A percentile compares a stretch with the other conserved stretches of the same genome.
Conservation (phyloP, 2,329 filamentous ascomycete genomes). For the Gaeumannomyces sp. region DNA sequence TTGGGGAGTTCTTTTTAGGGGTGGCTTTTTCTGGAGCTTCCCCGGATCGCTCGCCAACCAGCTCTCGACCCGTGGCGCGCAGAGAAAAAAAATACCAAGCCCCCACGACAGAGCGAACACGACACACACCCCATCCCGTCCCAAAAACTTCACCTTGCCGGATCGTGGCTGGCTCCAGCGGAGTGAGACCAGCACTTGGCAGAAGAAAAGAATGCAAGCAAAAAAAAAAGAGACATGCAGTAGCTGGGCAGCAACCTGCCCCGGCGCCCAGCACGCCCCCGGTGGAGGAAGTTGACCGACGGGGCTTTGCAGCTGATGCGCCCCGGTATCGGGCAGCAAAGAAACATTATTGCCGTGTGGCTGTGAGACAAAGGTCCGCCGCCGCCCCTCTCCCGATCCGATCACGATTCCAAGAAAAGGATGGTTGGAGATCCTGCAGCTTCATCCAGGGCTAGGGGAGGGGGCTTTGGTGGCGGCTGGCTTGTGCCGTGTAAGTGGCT, state of each 20-base stretch:
- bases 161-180: neutral
- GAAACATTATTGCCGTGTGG: neutral
- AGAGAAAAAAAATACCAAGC: neutral
- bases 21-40: neutral
- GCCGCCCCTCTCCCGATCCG: neutral
- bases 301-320: too few relatives aligned
- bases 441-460: neutral
- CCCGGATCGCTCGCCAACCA: neutral
- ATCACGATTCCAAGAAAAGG: neutral
- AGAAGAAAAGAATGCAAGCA: neutral
- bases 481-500: neutral
- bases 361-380: neutral
- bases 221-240: neutral
- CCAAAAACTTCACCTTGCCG: neutral
- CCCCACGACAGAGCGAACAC: neutral
- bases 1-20: neutral
- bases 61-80: neutral
- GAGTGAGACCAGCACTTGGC: neutral
- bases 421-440: neutral
- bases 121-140: neutral
- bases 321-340: neutral
- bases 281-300: neutral
- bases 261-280: neutral
- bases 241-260: neutral
- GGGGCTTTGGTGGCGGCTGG: neutral